These are phyloP conservation scores for Zymoseptoria tritici DNA, from an alignment of 2,329 filamentous ascomycete genomes.

Conservation along the genomic window DNA sequence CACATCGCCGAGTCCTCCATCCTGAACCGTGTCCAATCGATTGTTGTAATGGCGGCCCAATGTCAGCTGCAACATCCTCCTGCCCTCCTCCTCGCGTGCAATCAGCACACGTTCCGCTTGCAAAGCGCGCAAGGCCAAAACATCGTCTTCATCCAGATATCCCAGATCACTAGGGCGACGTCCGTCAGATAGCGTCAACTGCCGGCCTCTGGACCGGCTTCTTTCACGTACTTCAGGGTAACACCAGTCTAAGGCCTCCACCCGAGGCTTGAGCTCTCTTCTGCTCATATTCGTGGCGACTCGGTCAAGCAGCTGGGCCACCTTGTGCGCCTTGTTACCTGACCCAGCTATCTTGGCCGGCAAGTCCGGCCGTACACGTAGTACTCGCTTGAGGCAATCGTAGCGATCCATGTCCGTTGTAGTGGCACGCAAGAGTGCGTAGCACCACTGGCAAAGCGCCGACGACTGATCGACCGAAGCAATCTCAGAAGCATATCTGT, in stretches of 20 bases:
- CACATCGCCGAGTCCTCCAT: not conserved
- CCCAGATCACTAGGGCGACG: not conserved
- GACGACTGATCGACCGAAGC: conserved; percentile 1
- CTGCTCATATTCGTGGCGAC: not conserved
- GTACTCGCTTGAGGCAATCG: conserved; percentile 4
- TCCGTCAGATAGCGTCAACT: not conserved
- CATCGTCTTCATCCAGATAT: not conserved
- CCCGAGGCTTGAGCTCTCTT: not conserved
- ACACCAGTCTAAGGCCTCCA: not conserved
- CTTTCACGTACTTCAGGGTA: not conserved
- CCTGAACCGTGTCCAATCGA: not conserved
- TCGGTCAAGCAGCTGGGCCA: conserved; percentile 1
- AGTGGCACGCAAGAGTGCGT: conserved; percentile 2
- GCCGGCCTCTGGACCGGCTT: not conserved
- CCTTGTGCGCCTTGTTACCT: conserved; percentile 6
- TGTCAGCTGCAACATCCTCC: conserved; percentile 9
- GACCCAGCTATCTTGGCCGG: conserved; percentile 1
- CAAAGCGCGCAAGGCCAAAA: not conserved
- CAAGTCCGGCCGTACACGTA: conserved; percentile 5
- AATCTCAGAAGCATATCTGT: not conserved
- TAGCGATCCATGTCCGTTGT: conserved; percentile 1
- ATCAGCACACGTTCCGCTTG: not conserved
- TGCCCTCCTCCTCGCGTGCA: not conserved
- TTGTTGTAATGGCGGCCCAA: conserved; percentile 3
- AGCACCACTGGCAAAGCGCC: conserved; percentile 8